Conservation (phyloP, 129 eudicot species). For the Scalesia atractyloides region DNA sequence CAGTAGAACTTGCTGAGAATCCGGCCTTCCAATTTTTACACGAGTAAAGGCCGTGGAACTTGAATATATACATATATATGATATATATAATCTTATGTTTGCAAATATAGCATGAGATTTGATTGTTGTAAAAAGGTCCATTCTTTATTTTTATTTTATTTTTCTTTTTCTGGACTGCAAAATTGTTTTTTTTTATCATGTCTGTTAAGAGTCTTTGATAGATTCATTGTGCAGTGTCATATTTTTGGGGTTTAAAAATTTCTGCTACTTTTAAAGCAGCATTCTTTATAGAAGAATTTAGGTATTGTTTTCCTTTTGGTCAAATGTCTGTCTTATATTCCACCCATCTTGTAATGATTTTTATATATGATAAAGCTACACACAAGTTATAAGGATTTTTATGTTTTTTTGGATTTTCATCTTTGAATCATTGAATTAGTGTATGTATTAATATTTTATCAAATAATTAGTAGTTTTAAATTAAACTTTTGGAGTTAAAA, state of each 20-base stretch:
- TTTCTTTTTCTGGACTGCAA: constrained; percentile 10
- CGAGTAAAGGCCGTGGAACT: constrained; percentile 45
- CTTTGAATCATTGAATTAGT: not conserved
- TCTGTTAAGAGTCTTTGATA: constrained; percentile 20
- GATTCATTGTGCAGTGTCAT: constrained; percentile 31
- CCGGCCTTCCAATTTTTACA: constrained; percentile 83
- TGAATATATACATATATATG: constrained; percentile 21
- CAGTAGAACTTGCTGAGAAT: constrained; percentile 75
- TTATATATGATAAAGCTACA: constrained; percentile 6
- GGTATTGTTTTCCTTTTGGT: constrained; percentile 25
- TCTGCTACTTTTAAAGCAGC: constrained; percentile 36
- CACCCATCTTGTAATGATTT: constrained; percentile 32
- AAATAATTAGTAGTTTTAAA: too few species aligned
- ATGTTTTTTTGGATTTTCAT: not conserved
- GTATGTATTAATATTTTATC: too few species aligned
- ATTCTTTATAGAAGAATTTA: constrained; percentile 38
- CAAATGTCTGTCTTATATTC: constrained; percentile 20
- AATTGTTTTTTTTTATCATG: constrained; percentile 18
- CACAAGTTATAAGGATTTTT: constrained; percentile 25
- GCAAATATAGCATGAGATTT: constrained; percentile 39
- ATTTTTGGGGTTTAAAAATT: constrained; percentile 27
- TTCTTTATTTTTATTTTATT: constrained; percentile 41
- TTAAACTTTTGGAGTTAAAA: too few species aligned
- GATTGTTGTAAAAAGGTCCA: constrained; percentile 47
- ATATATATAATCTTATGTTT: constrained; percentile 32